Base-by-base conservation (phyloP, 2,329 filamentous ascomycete genomes). In the Sporothrix mexicana region DNA sequence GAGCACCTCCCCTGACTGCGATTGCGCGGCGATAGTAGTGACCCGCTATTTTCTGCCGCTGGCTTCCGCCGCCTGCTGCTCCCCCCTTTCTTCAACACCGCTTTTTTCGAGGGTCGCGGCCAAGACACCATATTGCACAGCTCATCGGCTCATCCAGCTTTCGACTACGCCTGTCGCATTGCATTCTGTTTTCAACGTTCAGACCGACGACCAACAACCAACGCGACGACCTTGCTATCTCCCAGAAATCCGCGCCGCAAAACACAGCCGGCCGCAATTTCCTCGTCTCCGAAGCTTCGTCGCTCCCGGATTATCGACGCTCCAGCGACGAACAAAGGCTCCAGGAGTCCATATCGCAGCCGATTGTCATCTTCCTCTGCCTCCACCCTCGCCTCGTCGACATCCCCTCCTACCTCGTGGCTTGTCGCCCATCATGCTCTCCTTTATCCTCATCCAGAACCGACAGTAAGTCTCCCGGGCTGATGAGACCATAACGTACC, bases 391-490 rank as follows among this genome's bases (percentile, higher is more conserved):
- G n/a, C 30, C 36, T 25, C 25, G 8, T 9, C n/a, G 20, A 9
- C 45, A n/a, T 5, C 41, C 47, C 49, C 36, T n/a, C 36, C 20
- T 20, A n/a, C 20, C 30, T 36, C 49, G 49, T 53, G 30, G 36
- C 45, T 6, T 10, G n/a, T 41, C 41, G 61, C 61, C 61, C 61
- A 20, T 15, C 53, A 87, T 96, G 81, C 88, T 97, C 78, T 97
- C 93, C 71, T 97, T 97, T 79, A 95, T 97, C 77, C 85, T 97
- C 76, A 95, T 97, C 72, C 93, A 97, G 80, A 97, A 97, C 81
- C 90, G 93, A 77, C 94, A 97, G 93, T 95, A 82, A 71, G 80
- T 77, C 10, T 20, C 9, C 49, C 49, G 7, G n/a, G n/a, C 49
- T 15, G 15, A 51, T 51, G 15, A 53, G 51, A n/a, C 20, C n/a